Base-by-base conservation (phyloP, 2,329 filamentous ascomycete species). In the Sclerotinia glacialis region DNA sequence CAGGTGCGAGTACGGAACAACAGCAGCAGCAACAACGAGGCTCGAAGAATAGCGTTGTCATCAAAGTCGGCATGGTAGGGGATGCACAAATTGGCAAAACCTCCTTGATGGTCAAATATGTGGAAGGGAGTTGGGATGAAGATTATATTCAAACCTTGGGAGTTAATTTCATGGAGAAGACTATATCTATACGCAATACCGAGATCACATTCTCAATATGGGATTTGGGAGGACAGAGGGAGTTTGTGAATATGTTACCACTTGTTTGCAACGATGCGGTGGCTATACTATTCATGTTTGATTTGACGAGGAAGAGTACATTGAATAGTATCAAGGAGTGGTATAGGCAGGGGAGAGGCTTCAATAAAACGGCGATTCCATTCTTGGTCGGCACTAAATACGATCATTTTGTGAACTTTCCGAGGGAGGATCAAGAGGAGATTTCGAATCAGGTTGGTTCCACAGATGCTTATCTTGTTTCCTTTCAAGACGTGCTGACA, bases 101-200 rank as follows among this genome's bases (percentile, higher is more conserved):
- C 23, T 97, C 93, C 71, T 81, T 99, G 77, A 99, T 99, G 95
- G 95, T 99, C 76, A 99, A 99, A 79, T 99, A 99, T 77, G 95
- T 99, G 66, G 95, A 99, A 80, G 95, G 95, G 68, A 97, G 93
- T 79, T 99, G 95, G 93, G 95, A 99, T 78, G 95, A 99, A 80
- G 95, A 99, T 78, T 99, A 99, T 79, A 99, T 99, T 76, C 95
- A 99, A 80, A 99, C 95, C 28, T 82, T 99, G 54, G 95, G 95
- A 72, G 95, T 99, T 79, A 99, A 99, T 79, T 99, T 99, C 80
- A 99, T 99, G 95, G 95, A 99, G 79, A 99, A 99, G 85, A 99
- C 95, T 46, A 99, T 99, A 77, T 96, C 92, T 70, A 99, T 99
- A 79, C 91, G 95, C 69, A 99, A 99, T 80, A 99, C 95, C 21